Evolutionary conservation across 345 rosid genomes (phyloP).

Genomic region (Clausena lansium): DNA sequence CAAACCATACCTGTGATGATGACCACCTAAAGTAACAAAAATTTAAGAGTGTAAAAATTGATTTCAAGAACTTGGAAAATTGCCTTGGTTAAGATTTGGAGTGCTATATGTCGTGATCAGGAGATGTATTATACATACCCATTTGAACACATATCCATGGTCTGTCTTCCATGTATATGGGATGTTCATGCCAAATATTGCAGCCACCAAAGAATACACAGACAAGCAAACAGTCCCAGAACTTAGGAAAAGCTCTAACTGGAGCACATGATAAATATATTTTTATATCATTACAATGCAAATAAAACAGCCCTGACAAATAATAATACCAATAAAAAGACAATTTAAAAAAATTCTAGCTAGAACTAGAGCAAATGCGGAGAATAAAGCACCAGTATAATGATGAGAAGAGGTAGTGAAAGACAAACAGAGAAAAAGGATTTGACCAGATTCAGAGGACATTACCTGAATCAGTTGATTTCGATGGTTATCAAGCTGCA

Average conservation of each 20-base stretch:
- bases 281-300: neutral
- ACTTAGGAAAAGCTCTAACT: conserved; percentile 50
- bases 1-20: conserved; percentile 39
- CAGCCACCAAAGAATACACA: conserved; percentile 48
- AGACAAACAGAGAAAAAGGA: neutral
- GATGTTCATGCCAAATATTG: conserved; percentile 57
- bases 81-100: neutral
- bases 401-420: neutral
- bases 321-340: neutral
- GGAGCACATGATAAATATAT: conserved; percentile 5
- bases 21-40: conserved; percentile 48
- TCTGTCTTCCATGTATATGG: conserved; percentile 39
- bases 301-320: neutral
- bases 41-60: neutral
- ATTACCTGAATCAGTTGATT: conserved; percentile 75
- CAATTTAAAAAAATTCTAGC: neutral
- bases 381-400: neutral
- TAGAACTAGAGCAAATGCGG: neutral
- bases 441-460: neutral
- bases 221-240: conserved; percentile 51
- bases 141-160: conserved; percentile 49
- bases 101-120: neutral
- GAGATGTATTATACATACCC: conserved; percentile 34
- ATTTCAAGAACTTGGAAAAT: neutral
- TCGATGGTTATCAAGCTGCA: conserved; percentile 75